Base-by-base conservation (phyloP, 345 rosid genomes). In the Firmiana major region DNA sequence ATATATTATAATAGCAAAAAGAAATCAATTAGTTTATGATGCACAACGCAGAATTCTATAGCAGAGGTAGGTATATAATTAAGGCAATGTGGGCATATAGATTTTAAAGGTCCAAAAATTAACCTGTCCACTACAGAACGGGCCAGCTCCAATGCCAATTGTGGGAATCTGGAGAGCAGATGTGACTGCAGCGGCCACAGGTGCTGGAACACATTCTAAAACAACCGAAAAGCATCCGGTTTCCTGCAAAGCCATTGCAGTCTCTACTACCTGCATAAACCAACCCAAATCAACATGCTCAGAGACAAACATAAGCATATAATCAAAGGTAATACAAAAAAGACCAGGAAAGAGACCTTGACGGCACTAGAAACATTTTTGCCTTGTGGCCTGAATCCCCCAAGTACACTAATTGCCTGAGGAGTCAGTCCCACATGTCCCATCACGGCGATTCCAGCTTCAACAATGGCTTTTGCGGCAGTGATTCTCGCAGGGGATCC, bases 381-480 rank as follows among this genome's bases (percentile, higher is more conserved):
- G 24, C 99, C 99, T 72, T 96, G 99, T 60, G 99, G 98, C 82
- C 98, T 88, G 55, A 93, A 96, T 22, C 99, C 97, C 72, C 99
- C 99, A 82, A 93, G 94, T 80, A 93, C 94, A 79, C 99, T 93
- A 45, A 93, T 93, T 49, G 99, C 98, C 80, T 96, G 98, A 72
- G 99, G 98, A 46, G 99, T 96, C 72, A 69, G 74, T 1, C 99
- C 97, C 19, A 93, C 98, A 86, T 92, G 99, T 19, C 99, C 98
- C 85, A 93, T 92, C 77, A 96, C 99, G 0, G 98, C 97, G 72
- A 91, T 93, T 72, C 99, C 97, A 28, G 97, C 94, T 84, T 93
- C 99, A 5, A 92, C 98, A 66, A 96, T 93, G 6, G 91, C 88
- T 81, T 84, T 96, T 0, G 98, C 97, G 4, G 98, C 92, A 7